Percentiles rank a stretch among this genome's conserved stretches.
Evolutionary conservation across 2,329 filamentous ascomycete species (phyloP).

Genomic region (Clarireedia homoeocarpa): DNA sequence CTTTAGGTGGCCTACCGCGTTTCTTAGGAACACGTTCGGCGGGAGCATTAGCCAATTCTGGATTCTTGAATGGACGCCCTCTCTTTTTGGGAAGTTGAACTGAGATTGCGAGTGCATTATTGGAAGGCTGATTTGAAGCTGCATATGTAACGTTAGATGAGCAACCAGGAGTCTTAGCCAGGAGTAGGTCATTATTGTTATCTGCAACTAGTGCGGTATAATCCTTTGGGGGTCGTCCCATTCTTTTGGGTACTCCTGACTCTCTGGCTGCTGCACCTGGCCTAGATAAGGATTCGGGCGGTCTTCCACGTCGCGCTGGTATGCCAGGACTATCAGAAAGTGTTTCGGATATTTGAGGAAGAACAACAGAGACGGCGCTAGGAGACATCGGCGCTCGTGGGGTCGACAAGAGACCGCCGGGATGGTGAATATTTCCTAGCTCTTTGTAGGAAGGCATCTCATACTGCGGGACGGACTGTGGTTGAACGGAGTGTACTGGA

Average conservation of each 20-base stretch:
- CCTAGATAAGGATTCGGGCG: not conserved
- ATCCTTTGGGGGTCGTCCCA: slow-evolving; percentile 3
- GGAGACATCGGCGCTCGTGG: not conserved
- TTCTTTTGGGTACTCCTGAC: not conserved
- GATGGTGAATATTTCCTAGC: not conserved
- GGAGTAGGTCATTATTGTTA: not conserved
- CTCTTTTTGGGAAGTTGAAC: slow-evolving; percentile 2
- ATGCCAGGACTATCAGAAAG: not conserved
- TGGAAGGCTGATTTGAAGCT: not conserved
- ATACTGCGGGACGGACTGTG: not conserved
- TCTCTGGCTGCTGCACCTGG: not conserved
- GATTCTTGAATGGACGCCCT: slow-evolving; percentile 3
- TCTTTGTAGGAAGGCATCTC: not conserved
- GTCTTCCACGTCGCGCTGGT: not conserved
- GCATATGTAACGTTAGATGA: not conserved
- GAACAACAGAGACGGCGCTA: not conserved
- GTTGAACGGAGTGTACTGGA: not conserved
- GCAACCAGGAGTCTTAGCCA: not conserved
- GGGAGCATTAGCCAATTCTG: not conserved
- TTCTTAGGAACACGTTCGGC: slow-evolving; percentile 13
- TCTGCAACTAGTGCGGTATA: not conserved
- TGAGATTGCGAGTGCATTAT: not conserved
- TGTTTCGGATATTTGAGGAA: not conserved
- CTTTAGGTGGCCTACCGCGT: slow-evolving; percentile 14
- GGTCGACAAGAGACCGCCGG: not conserved